These are phyloP conservation scores for Aspergillus fructus DNA, from an alignment of 2,329 filamentous ascomycete genomes.

Conservation along the genomic window DNA sequence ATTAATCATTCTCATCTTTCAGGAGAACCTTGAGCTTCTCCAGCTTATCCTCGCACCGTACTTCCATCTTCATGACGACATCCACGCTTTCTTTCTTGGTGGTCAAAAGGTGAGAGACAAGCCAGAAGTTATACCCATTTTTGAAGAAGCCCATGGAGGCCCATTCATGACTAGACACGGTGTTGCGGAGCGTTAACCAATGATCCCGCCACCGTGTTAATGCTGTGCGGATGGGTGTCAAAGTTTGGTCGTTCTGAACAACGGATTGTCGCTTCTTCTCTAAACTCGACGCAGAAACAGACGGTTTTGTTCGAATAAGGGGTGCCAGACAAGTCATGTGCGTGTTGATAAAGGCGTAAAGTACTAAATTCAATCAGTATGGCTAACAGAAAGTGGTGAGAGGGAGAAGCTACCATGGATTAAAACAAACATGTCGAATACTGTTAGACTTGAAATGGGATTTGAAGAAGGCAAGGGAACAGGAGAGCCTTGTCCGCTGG, in stretches of 20 bases:
- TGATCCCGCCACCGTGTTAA: conserved; percentile 40
- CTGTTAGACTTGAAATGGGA: conserved; percentile 28
- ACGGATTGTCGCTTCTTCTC: conserved; percentile 2
- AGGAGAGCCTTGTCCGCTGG: conserved; percentile 13
- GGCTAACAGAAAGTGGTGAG: neutral
- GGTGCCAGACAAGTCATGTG: conserved; percentile 40
- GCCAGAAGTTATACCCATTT: conserved; percentile 45
- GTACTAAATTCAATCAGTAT: conserved; percentile 24
- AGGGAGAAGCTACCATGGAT: conserved; percentile 37
- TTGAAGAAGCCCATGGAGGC: conserved; percentile 44
- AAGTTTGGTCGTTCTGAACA: conserved; percentile 31
- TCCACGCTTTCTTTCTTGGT: conserved; percentile 45
- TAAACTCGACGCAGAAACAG: neutral
- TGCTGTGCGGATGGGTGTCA: conserved; percentile 34
- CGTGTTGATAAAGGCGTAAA: conserved; percentile 43
- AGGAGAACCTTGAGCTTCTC: conserved; percentile 42
- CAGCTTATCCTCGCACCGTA: conserved; percentile 46
- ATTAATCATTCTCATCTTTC: conserved; percentile 34
- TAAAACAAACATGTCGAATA: conserved; percentile 44
- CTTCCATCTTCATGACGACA: conserved; percentile 44
- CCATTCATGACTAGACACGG: conserved; percentile 37
- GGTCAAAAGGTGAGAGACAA: conserved; percentile 42
- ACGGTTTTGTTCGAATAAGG: conserved; percentile 16
- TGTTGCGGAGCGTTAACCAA: conserved; percentile 34
- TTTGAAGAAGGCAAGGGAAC: neutral